Base-by-base conservation (phyloP, 2,329 filamentous ascomycete genomes). In the Sclerotinia trifoliorum region DNA sequence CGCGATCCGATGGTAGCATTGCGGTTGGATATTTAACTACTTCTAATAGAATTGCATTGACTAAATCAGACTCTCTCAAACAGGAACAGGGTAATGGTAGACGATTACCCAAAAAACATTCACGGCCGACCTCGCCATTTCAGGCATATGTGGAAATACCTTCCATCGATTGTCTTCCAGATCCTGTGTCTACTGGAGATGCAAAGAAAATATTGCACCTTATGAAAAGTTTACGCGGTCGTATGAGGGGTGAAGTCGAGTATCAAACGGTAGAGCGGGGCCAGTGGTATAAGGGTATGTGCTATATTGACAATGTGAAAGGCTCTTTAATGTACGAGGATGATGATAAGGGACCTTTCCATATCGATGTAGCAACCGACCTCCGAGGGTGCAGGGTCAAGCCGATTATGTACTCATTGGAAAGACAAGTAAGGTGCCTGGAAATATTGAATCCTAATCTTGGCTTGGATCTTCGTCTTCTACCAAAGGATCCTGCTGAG, bases 241-340 rank as follows among this genome's bases (percentile, higher is more conserved):
- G 88, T 72, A 95, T 94, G 91, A 88, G 88, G 74, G 92, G 92
- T 67, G 88, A 90, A 72, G 83, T 93, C 42, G 89, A 92, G 71
- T 94, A 92, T 76, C 87, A 90, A 73, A 83, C 83, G 55, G 86
- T 87, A 49, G 81, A 83, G 19, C 81, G 82, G 32, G 86, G 84
- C 21, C 82, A 84, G 1, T 95, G 92, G 92, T 83, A 85, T 68
- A 79, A 83, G 46, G 91, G 91, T n/a, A 86, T 90, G 70, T 91
- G 89, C 76, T 92, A 89, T 75, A 92, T 95, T 70, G 89, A 94
- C 70, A 90, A 92, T 69, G 89, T 92, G 58, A 86, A 85, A 69
- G 91, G 90, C 2, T 88, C 87, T 72, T 80, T 95, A 71, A 88
- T 94, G 81, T 91, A 90, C 75, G 90, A 93, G 77, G 85, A 88